A percentile compares a stretch with the other conserved stretches of the same genome.
These are phyloP conservation scores for Neurospora discreta DNA, from an alignment of 495 filamentous ascomycete species.

Conservation along the genomic window DNA sequence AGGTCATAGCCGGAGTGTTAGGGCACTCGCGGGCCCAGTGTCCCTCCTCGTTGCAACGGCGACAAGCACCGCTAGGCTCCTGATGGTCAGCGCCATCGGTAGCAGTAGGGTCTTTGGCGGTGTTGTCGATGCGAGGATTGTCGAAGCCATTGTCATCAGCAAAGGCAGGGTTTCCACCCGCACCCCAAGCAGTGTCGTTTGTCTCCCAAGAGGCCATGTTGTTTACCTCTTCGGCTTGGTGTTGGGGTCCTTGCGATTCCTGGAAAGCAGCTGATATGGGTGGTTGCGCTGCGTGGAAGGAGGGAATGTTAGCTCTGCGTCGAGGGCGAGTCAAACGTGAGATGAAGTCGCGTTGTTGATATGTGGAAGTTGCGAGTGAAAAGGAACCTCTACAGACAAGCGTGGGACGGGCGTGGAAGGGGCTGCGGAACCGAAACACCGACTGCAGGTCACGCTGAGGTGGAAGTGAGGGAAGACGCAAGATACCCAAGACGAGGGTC, in stretches of 20 bases:
- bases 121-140: not conserved
- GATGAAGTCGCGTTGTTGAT: not conserved
- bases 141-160: conserved; percentile 1
- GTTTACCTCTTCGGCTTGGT: not conserved
- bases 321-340: not conserved
- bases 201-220: not conserved
- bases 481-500: not conserved
- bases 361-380: not conserved
- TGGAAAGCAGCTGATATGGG: not conserved
- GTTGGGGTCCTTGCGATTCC: not conserved
- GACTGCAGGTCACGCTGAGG: not conserved
- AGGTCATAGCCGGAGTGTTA: conserved; percentile 44
- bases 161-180: not conserved
- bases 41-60: conserved; percentile 58
- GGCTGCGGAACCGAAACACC: not conserved
- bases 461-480: not conserved
- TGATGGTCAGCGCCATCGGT: not conserved
- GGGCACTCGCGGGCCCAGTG: conserved; percentile 62
- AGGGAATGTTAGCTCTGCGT: not conserved
- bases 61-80: conserved; percentile 49
- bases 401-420: not conserved
- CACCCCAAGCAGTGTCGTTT: not conserved
- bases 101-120: too few species aligned
- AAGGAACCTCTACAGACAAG: not conserved
- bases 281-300: not conserved